Evolutionary conservation across 2,329 filamentous ascomycete genomes (phyloP).

Genomic region (Diaporthe helianthi): DNA sequence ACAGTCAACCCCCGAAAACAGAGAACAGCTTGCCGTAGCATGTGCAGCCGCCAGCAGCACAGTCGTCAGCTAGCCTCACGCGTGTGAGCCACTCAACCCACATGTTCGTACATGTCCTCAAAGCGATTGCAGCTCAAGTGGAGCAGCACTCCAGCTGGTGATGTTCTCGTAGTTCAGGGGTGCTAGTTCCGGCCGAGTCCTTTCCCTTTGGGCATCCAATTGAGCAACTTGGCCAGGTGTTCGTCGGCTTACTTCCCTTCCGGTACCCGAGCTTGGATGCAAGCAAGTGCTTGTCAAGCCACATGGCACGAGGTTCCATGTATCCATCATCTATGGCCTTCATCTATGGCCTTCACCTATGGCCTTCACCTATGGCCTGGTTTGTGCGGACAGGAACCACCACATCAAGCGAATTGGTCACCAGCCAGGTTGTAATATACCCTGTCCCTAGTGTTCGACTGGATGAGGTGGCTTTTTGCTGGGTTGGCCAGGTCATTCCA

Average conservation of each 20-base stretch:
- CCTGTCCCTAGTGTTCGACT: neutral
- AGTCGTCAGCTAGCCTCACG: neutral
- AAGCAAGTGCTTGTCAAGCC: constrained; percentile 28
- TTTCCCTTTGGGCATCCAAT: neutral
- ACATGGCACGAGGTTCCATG: constrained; percentile 17
- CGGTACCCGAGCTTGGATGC: constrained; percentile 3
- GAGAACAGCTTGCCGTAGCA: neutral
- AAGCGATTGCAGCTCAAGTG: neutral
- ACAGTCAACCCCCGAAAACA: neutral
- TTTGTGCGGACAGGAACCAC: neutral
- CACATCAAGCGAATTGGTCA: neutral
- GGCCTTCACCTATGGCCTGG: neutral
- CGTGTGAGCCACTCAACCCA: neutral
- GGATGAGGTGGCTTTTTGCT: neutral
- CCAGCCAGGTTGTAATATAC: neutral
- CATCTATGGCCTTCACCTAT: no score
- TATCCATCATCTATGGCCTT: no score
- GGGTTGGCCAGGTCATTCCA: neutral
- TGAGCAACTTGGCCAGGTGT: neutral
- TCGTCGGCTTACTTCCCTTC: neutral
- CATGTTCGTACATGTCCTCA: neutral
- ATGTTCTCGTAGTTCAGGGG: neutral
- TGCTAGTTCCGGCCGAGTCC: neutral
- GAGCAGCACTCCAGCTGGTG: neutral
- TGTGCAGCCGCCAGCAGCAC: neutral